These are phyloP conservation scores for Fusarium incarnatum DNA, from an alignment of 2,329 filamentous ascomycete genomes.

Conservation along the genomic window DNA sequence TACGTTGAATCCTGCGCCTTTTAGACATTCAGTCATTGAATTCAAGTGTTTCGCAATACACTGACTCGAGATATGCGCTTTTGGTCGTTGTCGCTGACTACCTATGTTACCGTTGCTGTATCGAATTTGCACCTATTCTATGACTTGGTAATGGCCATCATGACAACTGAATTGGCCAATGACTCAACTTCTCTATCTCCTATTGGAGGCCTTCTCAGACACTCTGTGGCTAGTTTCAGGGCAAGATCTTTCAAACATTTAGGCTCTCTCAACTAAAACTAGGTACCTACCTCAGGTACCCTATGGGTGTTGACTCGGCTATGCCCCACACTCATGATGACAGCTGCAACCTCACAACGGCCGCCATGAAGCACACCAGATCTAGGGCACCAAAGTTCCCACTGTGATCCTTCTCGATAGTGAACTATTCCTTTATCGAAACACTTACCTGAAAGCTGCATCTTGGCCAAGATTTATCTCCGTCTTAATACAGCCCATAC, in stretches of 20 bases:
- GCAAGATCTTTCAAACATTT: not conserved
- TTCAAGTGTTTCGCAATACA: too few species aligned
- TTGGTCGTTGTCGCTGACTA: not conserved
- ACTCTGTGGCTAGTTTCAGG: conserved; percentile 23
- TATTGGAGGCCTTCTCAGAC: conserved; percentile 9
- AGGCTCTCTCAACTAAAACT: not conserved
- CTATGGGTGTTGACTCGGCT: not conserved
- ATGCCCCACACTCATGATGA: conserved; percentile 20
- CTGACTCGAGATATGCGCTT: not conserved
- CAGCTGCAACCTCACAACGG: conserved; percentile 22
- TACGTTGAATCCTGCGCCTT: not conserved
- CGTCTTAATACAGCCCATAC: not conserved
- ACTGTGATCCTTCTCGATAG: too few species aligned
- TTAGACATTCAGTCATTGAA: not conserved
- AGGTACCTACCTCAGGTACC: too few species aligned
- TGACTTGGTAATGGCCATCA: not conserved
- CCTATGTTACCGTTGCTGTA: not conserved
- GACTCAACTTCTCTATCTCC: not conserved
- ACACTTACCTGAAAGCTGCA: not conserved
- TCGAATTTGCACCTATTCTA: not conserved
- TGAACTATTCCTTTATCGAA: not conserved
- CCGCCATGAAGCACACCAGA: conserved; percentile 14
- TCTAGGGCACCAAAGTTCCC: not conserved
- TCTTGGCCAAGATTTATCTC: not conserved
- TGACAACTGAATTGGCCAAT: conserved; percentile 1